Evolutionary conservation across 192 early-diverging fungal species (phyloP), one percentile per base, ranked within the genome.

Genomic region (Lobosporangium transversale): DNA sequence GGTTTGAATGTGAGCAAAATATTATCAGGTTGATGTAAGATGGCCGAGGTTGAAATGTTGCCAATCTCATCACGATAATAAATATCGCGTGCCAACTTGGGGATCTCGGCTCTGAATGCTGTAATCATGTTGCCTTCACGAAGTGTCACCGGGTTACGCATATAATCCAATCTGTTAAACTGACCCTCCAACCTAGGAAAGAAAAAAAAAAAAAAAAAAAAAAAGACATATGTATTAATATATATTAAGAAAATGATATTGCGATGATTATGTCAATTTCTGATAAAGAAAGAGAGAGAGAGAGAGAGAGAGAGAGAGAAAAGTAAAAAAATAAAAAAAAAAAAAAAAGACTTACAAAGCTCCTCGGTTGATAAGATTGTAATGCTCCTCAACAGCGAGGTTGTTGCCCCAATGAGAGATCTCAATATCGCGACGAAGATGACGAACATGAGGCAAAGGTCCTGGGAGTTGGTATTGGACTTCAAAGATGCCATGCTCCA

Each of bases 51-150:
- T 10, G 95, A 97, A 54, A 99, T 94, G 78, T 99, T 99, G 29
- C 98, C 98, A 63, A 98, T 93, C 51, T 92, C 91, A 74, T 97
- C 95, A 33, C 90, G 85, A 67, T 88, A 96, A 78, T 94, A 98
- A 48, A 93, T 86, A 36, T 95, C 83, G 14, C 83, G 55, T 8
- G 92, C 94, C 3, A 83, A 78, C 0, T 82, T 83, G 4, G 97
- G 97, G 15, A 98, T 82, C 35, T 58, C 45, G 6, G 64, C 58
- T 24, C 21, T 24, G 26, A 76, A 58, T 15, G 43, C 58, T 36
- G 76, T 62, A 9, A 56, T 48, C 11, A 61, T 33, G 62, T 68
- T 58, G 89, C 84, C 44, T 57, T 81, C 40, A 85, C 79, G 59
- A 60, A 79, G 47, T 81, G 83, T 54, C 89, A 70, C 40, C 81